These are phyloP conservation scores for Cystobasidium slooffiae DNA, from an alignment of 1,284 basidiomycete species.

Conservation along the genomic window DNA sequence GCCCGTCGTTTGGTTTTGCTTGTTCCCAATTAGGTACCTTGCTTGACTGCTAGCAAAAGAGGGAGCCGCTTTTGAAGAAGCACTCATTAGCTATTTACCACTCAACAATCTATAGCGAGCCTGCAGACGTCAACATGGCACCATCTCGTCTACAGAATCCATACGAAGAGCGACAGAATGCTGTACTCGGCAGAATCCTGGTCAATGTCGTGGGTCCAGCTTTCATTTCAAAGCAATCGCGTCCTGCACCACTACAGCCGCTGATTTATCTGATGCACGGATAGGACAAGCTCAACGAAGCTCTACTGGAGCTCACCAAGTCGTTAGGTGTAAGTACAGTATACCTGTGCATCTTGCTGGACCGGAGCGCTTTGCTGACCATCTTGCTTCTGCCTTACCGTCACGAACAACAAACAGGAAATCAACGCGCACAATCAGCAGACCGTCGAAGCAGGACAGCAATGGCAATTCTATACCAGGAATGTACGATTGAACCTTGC, in stretches of 20 bases:
- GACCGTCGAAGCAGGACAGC: constrained; percentile 28
- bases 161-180: constrained; percentile 47
- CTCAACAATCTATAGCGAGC: neutral
- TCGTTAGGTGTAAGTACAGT: constrained; percentile 44
- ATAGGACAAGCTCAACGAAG: constrained; percentile 50
- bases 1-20: neutral
- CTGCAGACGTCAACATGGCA: constrained; percentile 21
- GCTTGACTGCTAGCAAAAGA: no score
- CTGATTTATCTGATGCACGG: neutral
- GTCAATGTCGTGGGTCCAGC: constrained; percentile 45
- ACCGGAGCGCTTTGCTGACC: neutral
- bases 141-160: constrained; percentile 47
- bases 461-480: constrained; percentile 42
- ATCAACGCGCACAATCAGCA: constrained; percentile 45
- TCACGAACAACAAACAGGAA: constrained; percentile 25
- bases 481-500: constrained; percentile 29
- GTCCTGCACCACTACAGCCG: neutral
- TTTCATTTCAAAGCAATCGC: neutral
- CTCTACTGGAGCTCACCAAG: constrained; percentile 48
- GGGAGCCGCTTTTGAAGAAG: neutral
- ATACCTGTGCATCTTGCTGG: neutral
- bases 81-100: neutral
- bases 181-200: constrained; percentile 46
- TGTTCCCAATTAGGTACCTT: no score
- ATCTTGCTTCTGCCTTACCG: neutral